Percentiles rank a stretch among this genome's conserved stretches.
phyloP scores from a whole-genome alignment of 2,329 filamentous ascomycete species.

The Penicillium olsonii region DNA sequence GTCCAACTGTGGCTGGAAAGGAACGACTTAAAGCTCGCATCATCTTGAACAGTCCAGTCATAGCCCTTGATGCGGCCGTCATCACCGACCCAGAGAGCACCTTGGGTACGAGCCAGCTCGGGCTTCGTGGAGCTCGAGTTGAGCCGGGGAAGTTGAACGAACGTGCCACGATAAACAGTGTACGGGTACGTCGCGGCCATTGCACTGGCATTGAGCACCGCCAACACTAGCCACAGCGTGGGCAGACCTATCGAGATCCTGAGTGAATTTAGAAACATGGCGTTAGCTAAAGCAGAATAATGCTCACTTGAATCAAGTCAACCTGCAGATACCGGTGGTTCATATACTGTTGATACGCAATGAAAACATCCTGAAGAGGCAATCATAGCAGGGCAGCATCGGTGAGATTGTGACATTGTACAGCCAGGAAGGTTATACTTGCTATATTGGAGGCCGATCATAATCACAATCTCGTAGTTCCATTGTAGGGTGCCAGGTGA shows the following conservation, averaged over 20 bases:
- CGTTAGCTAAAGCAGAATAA: background rate
- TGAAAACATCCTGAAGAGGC: background rate
- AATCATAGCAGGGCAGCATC: background rate
- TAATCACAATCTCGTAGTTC: background rate
- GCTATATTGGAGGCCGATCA: background rate
- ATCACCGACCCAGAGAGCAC: constrained; percentile 38
- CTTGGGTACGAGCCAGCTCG: constrained; percentile 55
- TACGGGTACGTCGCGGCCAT: background rate
- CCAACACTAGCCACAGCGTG: background rate
- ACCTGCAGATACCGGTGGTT: background rate
- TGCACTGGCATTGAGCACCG: background rate
- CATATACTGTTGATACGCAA: background rate
- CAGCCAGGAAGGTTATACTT: background rate
- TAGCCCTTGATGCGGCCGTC: constrained; percentile 38
- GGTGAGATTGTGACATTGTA: background rate
- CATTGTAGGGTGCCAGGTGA: background rate
- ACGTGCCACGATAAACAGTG: constrained; percentile 60
- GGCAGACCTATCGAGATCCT: background rate
- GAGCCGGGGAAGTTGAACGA: constrained; percentile 57
- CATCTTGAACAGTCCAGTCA: constrained; percentile 34
- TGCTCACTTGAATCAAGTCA: background rate
- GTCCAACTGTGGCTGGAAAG: constrained; percentile 37
- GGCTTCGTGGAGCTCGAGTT: constrained; percentile 39
- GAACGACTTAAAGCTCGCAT: constrained; percentile 28
- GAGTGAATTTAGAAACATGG: background rate